Base-by-base conservation (phyloP, 2,329 filamentous ascomycete genomes). In the Pezicula neosporulosa region DNA sequence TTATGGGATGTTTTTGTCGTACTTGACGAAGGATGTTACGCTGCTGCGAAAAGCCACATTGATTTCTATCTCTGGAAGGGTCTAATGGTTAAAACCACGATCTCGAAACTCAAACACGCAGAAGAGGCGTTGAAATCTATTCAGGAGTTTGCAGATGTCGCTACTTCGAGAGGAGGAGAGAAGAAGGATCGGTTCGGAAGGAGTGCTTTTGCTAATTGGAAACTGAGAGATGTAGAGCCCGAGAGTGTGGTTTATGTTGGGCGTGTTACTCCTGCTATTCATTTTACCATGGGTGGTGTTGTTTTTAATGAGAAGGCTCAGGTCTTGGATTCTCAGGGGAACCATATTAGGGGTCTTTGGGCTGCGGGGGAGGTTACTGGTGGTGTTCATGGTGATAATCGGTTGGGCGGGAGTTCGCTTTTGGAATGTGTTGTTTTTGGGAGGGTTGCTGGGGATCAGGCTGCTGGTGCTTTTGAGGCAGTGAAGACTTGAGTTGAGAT, bases 221-320 rank as follows among this genome's bases (percentile, higher is more conserved):
- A 56, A 1, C 61, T 85, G 80, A 68, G 56, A 0, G 72, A 78
- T 13, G 69, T 71, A 4, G 72, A 70, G 35, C 65, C 72, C 0
- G 77, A 83, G 0, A 72, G 78, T 4, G 72, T 80, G 27, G 70
- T 86, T 1, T 83, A 80, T 53, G 64, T 85, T 0, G 83, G 82
- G 0, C 72, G 65, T 1, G 80, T 86, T 1, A 86, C 83, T 4
- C 83, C 83, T 0, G 80, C 86, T 0, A 73, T 81, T 2, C 83
- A 86, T 60, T 86, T 86, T 58, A 86, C 83, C 1, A 86, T 86
- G 83, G 83, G 83, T 4, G 83, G 83, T 0, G 82, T 77, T 0
- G 70, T 77, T 2, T 81, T 86, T 56, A 78, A 82, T 57, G 68
- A 76, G 6, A 68, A 73, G 42, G 73, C 75, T 1, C 74, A 78